Conservation (phyloP, 1,284 basidiomycete species). For the Microbotryum lychnidis-dioicae region DNA sequence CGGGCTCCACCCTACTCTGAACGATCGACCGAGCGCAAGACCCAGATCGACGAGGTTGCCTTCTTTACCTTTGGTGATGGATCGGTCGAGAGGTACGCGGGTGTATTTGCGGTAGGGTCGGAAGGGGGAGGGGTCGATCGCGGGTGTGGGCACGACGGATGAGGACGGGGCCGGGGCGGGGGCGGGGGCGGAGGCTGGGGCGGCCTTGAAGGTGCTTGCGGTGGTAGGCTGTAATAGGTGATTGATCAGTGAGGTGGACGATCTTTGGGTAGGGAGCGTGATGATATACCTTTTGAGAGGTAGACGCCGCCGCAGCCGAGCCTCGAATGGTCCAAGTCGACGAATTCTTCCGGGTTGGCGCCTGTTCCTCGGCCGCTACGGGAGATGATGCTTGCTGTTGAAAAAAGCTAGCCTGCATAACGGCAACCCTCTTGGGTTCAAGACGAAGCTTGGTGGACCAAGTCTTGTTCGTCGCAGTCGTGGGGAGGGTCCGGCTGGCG, state of each 20-base stretch:
- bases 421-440: constrained; percentile 73
- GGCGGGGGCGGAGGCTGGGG: too few species aligned
- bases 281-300: too few species aligned
- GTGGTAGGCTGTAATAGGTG: too few species aligned
- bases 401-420: constrained; percentile 85
- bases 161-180: too few species aligned
- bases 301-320: too few species aligned
- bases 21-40: constrained; percentile 74
- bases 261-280: too few species aligned
- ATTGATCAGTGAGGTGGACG: too few species aligned
- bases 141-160: constrained; percentile 7
- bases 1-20: constrained; percentile 84
- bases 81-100: constrained; percentile 42
- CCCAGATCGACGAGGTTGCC: constrained; percentile 68
- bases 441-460: constrained; percentile 63
- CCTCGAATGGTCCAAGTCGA: too few species aligned
- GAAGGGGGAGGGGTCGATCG: constrained; percentile 18
- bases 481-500: neutral
- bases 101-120: constrained; percentile 60
- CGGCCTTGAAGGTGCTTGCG: too few species aligned
- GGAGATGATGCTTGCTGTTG: constrained; percentile 18
- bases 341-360: too few species aligned
- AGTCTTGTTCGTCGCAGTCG: constrained; percentile 36
- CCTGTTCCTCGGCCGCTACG: too few species aligned
- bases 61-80: constrained; percentile 57